A percentile compares a stretch with the other conserved stretches of the same genome.
Evolutionary conservation across 257 asterid species (phyloP).

Genomic region (Paraleonurus japonicus): DNA sequence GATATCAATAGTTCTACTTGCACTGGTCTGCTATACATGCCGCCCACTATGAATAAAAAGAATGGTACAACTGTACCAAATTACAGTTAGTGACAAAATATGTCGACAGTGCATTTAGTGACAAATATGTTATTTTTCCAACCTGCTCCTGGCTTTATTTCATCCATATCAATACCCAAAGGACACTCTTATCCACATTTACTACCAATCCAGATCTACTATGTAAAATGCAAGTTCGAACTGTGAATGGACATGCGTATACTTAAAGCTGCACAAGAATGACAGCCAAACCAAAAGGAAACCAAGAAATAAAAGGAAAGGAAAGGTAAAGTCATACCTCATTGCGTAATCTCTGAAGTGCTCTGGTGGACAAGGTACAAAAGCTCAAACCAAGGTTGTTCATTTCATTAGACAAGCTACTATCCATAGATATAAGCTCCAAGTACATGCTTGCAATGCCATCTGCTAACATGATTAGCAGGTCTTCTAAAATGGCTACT

Average conservation of each 20-base stretch:
- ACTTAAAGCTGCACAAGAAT: neutral
- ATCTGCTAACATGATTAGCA: slow-evolving; percentile 82
- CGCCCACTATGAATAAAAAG: neutral
- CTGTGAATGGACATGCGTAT: neutral
- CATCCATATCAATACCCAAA: neutral
- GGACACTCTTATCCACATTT: neutral
- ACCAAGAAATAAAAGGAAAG: neutral
- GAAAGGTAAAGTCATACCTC: slow-evolving; percentile 27
- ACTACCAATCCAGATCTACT: neutral
- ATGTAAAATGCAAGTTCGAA: neutral
- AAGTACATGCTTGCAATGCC: slow-evolving; percentile 90
- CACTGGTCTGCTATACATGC: neutral
- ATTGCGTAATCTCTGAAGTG: slow-evolving; percentile 55
- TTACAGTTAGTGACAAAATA: neutral
- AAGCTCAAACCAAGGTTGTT: slow-evolving; percentile 56
- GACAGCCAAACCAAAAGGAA: neutral
- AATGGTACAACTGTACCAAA: neutral
- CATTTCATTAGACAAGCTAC: slow-evolving; percentile 61
- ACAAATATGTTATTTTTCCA: neutral
- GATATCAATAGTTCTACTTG: neutral
- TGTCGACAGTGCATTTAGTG: neutral
- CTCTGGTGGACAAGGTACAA: slow-evolving; percentile 58
- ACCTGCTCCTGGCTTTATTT: neutral
- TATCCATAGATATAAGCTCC: slow-evolving; percentile 95
- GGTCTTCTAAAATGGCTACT: slow-evolving; percentile 76